Percentiles rank a stretch among this genome's conserved stretches.
Evolutionary conservation across 352 stramenopile genomes (phyloP).

Genomic region (Phytophthora rubi): DNA sequence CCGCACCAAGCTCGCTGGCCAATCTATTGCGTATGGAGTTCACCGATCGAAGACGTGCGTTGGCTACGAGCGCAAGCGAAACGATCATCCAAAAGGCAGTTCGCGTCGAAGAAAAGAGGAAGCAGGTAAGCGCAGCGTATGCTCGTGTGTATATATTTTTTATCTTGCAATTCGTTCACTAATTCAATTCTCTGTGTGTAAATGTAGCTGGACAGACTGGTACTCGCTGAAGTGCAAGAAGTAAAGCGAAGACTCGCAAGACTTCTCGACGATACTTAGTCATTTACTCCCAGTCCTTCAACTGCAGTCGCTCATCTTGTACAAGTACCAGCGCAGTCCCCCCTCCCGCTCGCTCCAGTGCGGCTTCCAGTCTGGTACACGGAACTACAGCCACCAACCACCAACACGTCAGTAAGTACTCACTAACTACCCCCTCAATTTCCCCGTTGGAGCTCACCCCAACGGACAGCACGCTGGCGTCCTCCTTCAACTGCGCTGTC

Average conservation of each 20-base stretch:
- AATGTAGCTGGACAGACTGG: conserved; percentile 59
- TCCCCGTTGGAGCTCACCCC: conserved; percentile 46
- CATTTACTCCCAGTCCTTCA: conserved; percentile 4
- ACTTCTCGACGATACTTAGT: conserved; percentile 38
- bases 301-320: conserved; percentile 48
- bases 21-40: conserved; percentile 48
- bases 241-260: conserved; percentile 69
- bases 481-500: conserved; percentile 37
- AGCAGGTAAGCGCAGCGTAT: conserved; percentile 46
- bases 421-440: no score
- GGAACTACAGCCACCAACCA: conserved; percentile 59
- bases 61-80: conserved; percentile 30
- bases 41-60: conserved; percentile 17
- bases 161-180: neutral
- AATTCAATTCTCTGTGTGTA: neutral
- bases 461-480: conserved; percentile 75
- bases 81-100: conserved; percentile 54
- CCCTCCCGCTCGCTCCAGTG: conserved; percentile 54
- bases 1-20: conserved; percentile 36
- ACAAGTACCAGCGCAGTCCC: conserved; percentile 81
- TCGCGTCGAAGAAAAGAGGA: conserved; percentile 60
- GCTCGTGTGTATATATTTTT: neutral
- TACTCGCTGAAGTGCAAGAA: conserved; percentile 68
- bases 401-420: neutral
- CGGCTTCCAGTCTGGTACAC: conserved; percentile 71